Base-by-base conservation (phyloP, 2,329 filamentous ascomycete species). In the Penicillium sp. region DNA sequence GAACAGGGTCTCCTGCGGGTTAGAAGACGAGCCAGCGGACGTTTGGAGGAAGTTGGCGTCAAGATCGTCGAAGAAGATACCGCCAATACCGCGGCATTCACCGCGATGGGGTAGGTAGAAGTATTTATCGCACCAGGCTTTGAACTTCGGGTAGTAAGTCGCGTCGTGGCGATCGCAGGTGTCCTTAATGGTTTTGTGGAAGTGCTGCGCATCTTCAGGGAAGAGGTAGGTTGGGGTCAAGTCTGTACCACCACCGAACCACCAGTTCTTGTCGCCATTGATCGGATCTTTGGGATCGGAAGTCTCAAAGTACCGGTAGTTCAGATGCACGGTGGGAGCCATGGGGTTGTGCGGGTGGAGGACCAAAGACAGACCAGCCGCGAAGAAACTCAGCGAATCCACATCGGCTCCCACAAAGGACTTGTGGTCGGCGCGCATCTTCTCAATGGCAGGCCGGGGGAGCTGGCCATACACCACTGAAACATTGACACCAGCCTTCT, bases 251-350 rank as follows among this genome's bases (percentile, higher is more conserved):
- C 93, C 93, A 50, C 93, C 93, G 59, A 95, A 98, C 93, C 93
- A 98, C 91, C 93, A 98, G 43, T 71, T 72, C 6, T 89, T 85
- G 50, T 91, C 70, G 14, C 71, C 71, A 39, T 70, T 69, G 38
- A 88, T 36, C 76, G 83, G 51, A 76, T 85, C 88, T 56, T 91
- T 84, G 7, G 85, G 79, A 57, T 91, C 86, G 45, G 87, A 86
- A 1, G 93, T 98, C 73, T 98, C 93, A 62, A 98, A 98, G 71
- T 98, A 98, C 41, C 93, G 83, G 75, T 97, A 97, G 74, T 98
- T 98, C 55, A 98, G 77, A 67, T 98, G 93, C 13, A 98, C 93
- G 0, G 93, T 98, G 0, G 93, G 93, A 6, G 91, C 91, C 84
- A 95, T 94, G 33, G 93, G 93, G 69, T 98, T 98, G 57, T 81